Conservation (phyloP, 2,329 filamentous ascomycete species). For the Nemania sp. region DNA sequence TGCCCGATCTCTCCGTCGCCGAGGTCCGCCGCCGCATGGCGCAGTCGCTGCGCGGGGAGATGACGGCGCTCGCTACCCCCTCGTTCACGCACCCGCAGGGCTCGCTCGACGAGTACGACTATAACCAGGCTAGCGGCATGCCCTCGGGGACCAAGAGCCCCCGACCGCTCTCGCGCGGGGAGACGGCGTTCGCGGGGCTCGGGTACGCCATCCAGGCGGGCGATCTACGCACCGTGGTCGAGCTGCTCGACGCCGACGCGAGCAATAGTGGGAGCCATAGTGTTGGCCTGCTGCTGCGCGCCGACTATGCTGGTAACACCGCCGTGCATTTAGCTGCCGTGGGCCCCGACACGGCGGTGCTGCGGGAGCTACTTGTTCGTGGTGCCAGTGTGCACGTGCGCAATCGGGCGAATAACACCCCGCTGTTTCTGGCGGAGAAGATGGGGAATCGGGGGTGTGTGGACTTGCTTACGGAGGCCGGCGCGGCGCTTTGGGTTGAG, state of each 20-base stretch:
- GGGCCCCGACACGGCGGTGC: constrained; percentile 63
- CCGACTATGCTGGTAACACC: constrained; percentile 86
- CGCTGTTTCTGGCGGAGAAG: constrained; percentile 72
- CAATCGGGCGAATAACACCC: constrained; percentile 74
- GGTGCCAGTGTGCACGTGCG: constrained; percentile 76
- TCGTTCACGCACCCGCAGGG: constrained; percentile 81
- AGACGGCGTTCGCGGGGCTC: constrained; percentile 78
- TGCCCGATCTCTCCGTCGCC: constrained; percentile 70
- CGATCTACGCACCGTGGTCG: constrained; percentile 72
- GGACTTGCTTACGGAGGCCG: constrained; percentile 66
- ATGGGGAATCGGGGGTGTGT: constrained; percentile 67
- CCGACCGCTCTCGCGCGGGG: constrained; percentile 60
- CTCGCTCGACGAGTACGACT: constrained; percentile 54
- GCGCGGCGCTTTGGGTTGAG: constrained; percentile 69
- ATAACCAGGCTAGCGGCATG: constrained; percentile 54
- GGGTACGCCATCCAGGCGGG: constrained; percentile 84
- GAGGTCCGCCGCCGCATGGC: constrained; percentile 80
- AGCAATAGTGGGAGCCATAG: constrained; percentile 63
- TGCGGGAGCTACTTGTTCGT: constrained; percentile 68
- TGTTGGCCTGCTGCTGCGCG: constrained; percentile 75
- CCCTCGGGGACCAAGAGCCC: constrained; percentile 66
- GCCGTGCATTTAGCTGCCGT: constrained; percentile 69
- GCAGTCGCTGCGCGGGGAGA: constrained; percentile 81
- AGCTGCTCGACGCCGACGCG: constrained; percentile 75
- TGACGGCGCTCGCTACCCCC: constrained; percentile 79